phyloP scores from a whole-genome alignment of 805 yeast species.

The Wickerhamomyces hampshirensis region DNA sequence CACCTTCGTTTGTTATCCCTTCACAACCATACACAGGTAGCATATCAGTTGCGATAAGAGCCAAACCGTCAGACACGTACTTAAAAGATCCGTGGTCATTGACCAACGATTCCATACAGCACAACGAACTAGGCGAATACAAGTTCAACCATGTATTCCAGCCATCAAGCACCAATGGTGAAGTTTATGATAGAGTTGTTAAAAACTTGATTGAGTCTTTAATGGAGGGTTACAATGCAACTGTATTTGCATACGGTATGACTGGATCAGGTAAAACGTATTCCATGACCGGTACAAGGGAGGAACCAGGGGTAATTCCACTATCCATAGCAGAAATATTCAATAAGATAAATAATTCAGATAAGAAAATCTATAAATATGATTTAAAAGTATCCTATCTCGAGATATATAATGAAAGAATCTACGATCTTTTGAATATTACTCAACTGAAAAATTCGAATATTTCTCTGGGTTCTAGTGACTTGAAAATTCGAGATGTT shows the following conservation, averaged over 20 bases:
- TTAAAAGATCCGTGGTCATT: constrained; percentile 29
- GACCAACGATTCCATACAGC: constrained; percentile 36
- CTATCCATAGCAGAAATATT: constrained; percentile 70
- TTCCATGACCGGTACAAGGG: constrained; percentile 71
- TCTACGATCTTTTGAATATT: constrained; percentile 64
- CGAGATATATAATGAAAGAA: constrained; percentile 90
- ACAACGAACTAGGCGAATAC: constrained; percentile 60
- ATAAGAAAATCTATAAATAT: constrained; percentile 29
- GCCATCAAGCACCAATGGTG: constrained; percentile 45
- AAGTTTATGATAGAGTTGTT: constrained; percentile 57
- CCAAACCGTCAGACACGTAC: constrained; percentile 49
- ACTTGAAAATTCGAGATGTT: constrained; percentile 77
- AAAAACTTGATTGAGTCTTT: constrained; percentile 48
- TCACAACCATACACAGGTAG: constrained; percentile 52
- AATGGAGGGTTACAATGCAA: constrained; percentile 76
- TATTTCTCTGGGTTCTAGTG: constrained; percentile 26
- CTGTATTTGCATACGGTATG: constrained; percentile 94
- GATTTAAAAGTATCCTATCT: constrained; percentile 65
- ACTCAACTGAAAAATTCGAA: constrained; percentile 13
- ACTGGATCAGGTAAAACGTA: constrained; percentile 94
- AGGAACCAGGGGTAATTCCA: constrained; percentile 76
- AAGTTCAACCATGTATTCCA: constrained; percentile 76
- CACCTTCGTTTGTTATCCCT: constrained; percentile 16
- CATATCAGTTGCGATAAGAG: constrained; percentile 73
- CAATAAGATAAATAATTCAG: constrained; percentile 17